phyloP scores from a whole-genome alignment of 2,329 filamentous ascomycete species.

The Pseudocercospora crystallina region DNA sequence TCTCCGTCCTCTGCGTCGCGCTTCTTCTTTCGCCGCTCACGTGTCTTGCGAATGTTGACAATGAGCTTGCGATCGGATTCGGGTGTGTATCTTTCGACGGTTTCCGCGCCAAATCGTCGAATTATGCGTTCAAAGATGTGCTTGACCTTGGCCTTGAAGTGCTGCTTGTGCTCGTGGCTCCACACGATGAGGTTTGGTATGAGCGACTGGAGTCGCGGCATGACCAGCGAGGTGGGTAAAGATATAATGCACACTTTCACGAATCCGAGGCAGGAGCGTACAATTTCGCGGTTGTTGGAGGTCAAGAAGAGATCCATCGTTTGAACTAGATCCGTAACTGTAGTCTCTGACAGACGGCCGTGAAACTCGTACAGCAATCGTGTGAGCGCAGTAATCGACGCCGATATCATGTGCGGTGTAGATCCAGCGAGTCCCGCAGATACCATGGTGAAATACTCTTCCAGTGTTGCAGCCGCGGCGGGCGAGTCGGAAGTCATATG shows the following conservation, averaged over 20 bases:
- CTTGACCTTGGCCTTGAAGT: conserved; percentile 96
- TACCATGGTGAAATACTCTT: conserved; percentile 98
- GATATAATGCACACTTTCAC: conserved; percentile 94
- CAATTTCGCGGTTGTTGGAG: conserved; percentile 94
- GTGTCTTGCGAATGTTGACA: conserved; percentile 90
- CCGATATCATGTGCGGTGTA: conserved; percentile 95
- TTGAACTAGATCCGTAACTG: conserved; percentile 80
- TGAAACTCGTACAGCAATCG: conserved; percentile 94
- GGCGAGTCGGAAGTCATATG: conserved; percentile 80
- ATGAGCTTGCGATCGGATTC: conserved; percentile 87
- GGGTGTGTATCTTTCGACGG: conserved; percentile 77
- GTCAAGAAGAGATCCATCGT: conserved; percentile 96
- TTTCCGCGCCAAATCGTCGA: conserved; percentile 80
- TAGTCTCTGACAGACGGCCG: conserved; percentile 63
- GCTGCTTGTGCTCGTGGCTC: conserved; percentile 97
- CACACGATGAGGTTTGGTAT: conserved; percentile 91
- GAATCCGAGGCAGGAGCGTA: conserved; percentile 90
- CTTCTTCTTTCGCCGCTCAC: conserved; percentile 86
- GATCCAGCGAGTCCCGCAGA: conserved; percentile 90
- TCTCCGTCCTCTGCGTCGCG: conserved; percentile 67
- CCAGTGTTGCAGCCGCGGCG: conserved; percentile 74
- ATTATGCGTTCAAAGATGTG: conserved; percentile 95
- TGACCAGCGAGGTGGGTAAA: conserved; percentile 75
- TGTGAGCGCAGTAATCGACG: conserved; percentile 91
- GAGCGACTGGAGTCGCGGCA: conserved; percentile 71